Evolutionary conservation across 2,329 filamentous ascomycete species (phyloP).

Genomic region (Penicillium concentricum): DNA sequence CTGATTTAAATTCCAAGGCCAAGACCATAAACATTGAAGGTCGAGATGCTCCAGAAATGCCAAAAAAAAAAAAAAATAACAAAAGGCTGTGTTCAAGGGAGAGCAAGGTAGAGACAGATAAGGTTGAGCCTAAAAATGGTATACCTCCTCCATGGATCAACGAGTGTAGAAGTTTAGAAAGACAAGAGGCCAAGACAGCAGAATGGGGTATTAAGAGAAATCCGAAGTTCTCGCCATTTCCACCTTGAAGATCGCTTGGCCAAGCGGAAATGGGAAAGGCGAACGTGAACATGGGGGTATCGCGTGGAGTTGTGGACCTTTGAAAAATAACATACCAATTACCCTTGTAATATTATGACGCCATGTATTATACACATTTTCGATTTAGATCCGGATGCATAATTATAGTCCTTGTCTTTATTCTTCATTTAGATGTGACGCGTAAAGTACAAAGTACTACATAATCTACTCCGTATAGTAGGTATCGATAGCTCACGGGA

Average conservation of each 20-base stretch:
- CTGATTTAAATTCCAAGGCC: neutral
- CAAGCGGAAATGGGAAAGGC: neutral
- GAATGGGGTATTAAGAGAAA: slow-evolving; percentile 9
- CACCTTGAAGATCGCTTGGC: neutral
- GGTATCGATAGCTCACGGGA: no score
- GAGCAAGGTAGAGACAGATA: neutral
- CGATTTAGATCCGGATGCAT: neutral
- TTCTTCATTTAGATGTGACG: no score
- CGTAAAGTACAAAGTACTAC: no score
- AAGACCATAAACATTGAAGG: neutral
- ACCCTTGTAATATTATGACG: neutral
- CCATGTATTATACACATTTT: neutral
- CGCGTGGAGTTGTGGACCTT: neutral
- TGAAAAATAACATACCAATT: neutral
- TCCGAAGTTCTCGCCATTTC: neutral
- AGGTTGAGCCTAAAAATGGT: neutral
- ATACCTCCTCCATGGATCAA: slow-evolving; percentile 3
- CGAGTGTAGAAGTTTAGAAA: neutral
- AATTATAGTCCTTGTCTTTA: no score
- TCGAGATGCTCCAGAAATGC: neutral
- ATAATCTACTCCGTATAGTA: no score
- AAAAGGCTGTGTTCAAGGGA: neutral
- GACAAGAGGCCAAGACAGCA: neutral
- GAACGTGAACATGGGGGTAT: neutral
- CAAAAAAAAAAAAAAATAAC: neutral